A percentile compares a stretch with the other conserved stretches of the same genome.
Evolutionary conservation across 768 basidiomycete genomes (phyloP).

Genomic region (Agaricus blazei): DNA sequence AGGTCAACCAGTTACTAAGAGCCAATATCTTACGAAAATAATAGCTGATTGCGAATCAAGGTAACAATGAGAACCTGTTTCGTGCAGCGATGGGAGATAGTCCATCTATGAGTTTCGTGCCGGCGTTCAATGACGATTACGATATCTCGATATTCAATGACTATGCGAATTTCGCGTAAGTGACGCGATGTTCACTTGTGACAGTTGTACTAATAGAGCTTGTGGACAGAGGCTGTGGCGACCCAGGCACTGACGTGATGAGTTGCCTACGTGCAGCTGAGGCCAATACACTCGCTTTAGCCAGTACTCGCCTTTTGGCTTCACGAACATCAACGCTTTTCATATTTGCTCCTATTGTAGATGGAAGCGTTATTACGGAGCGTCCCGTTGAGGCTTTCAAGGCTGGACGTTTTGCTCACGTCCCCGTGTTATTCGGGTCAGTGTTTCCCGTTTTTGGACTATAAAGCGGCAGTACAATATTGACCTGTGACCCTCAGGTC

Average conservation of each 20-base stretch:
- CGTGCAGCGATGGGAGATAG: constrained; percentile 39
- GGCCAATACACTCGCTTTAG: constrained; percentile 22
- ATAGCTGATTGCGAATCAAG: constrained; percentile 34
- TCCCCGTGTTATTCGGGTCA: constrained; percentile 34
- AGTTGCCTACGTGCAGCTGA: constrained; percentile 28
- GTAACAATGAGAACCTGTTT: constrained; percentile 33
- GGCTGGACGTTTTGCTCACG: constrained; percentile 29
- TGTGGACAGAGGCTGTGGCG: constrained; percentile 21
- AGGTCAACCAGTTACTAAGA: neutral
- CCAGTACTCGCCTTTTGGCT: constrained; percentile 24
- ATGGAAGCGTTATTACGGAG: constrained; percentile 27
- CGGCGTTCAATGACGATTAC: constrained; percentile 27
- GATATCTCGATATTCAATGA: constrained; percentile 29
- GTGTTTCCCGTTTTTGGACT: too few species aligned
- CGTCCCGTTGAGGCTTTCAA: constrained; percentile 35
- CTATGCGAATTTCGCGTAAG: constrained; percentile 32
- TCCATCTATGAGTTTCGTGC: constrained; percentile 33
- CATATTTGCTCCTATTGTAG: constrained; percentile 33
- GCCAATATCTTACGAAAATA: neutral
- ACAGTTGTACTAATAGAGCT: neutral
- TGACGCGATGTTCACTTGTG: neutral
- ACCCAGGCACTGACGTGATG: constrained; percentile 18
- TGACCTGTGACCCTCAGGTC: constrained; percentile 14
- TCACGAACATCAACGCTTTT: constrained; percentile 29
- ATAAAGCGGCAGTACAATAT: neutral